Conservation (phyloP, 1,284 basidiomycete species). For the Tilletia caries region DNA sequence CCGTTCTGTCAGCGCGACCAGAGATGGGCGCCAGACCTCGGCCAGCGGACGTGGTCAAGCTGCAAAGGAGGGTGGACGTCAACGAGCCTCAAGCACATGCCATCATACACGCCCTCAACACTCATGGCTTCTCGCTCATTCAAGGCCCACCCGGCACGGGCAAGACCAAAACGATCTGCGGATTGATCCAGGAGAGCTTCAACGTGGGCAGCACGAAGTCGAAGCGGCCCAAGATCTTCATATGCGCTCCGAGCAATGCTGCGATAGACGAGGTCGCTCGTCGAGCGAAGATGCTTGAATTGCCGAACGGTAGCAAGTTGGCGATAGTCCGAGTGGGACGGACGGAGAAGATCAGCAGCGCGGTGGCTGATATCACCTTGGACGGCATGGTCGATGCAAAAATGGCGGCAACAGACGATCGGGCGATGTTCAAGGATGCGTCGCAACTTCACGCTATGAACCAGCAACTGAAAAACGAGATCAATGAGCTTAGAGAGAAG, state of each 20-base stretch:
- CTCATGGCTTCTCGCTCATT: constrained; percentile 81
- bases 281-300: constrained; percentile 75
- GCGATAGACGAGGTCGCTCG: constrained; percentile 95
- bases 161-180: constrained; percentile 97
- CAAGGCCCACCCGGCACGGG: constrained; percentile 98
- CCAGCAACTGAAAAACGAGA: constrained; percentile 30
- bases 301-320: constrained; percentile 62
- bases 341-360: constrained; percentile 72
- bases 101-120: constrained; percentile 70
- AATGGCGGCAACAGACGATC: not conserved
- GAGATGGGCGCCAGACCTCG: not conserved
- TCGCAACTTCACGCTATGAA: constrained; percentile 29
- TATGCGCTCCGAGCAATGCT: constrained; percentile 97
- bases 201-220: constrained; percentile 47
- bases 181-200: constrained; percentile 80
- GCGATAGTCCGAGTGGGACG: constrained; percentile 83
- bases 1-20: constrained; percentile 68
- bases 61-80: constrained; percentile 66
- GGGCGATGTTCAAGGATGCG: constrained; percentile 19
- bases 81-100: constrained; percentile 94
- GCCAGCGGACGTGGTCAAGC: constrained; percentile 53
- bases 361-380: constrained; percentile 80
- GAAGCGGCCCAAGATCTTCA: constrained; percentile 65
- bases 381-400: constrained; percentile 58
- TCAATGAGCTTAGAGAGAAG: constrained; percentile 15